Evolutionary conservation across 1,139 yeast genomes (phyloP).

Genomic region (Citeromyces hawaiiensis): DNA sequence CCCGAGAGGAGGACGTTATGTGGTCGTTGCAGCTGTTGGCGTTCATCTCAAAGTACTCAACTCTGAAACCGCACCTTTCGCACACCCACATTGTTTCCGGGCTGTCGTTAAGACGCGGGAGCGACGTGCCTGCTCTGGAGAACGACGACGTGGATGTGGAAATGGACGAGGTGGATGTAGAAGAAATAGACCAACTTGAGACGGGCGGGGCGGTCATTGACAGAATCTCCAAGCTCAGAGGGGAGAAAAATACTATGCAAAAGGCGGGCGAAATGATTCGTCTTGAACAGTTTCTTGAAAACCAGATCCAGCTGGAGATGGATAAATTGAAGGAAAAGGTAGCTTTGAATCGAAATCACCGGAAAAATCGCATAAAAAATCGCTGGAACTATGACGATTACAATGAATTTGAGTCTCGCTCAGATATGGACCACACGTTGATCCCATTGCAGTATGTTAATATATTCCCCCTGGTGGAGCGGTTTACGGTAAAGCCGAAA

Average conservation of each 20-base stretch:
- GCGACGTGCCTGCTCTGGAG: slow-evolving; percentile 2
- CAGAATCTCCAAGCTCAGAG: not conserved
- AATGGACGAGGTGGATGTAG: not conserved
- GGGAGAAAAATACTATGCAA: slow-evolving; percentile 8
- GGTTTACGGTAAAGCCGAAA: slow-evolving; percentile 63
- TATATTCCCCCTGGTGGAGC: slow-evolving; percentile 82
- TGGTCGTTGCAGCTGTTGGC: slow-evolving; percentile 91
- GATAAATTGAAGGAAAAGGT: slow-evolving; percentile 11
- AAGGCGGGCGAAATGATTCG: slow-evolving; percentile 14
- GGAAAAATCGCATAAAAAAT: slow-evolving; percentile 7
- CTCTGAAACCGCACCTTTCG: slow-evolving; percentile 61
- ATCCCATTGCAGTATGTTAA: slow-evolving; percentile 46
- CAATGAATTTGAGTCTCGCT: slow-evolving; percentile 21
- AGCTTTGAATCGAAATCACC: slow-evolving; percentile 15
- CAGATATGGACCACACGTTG: slow-evolving; percentile 33
- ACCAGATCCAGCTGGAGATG: slow-evolving; percentile 14
- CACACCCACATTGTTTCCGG: slow-evolving; percentile 50
- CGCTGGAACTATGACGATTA: slow-evolving; percentile 51
- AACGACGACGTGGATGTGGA: slow-evolving; percentile 3
- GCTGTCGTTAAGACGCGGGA: slow-evolving; percentile 26
- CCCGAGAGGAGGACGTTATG: slow-evolving; percentile 84
- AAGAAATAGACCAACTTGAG: slow-evolving; percentile 1
- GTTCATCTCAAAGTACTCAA: slow-evolving; percentile 83
- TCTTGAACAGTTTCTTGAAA: slow-evolving; percentile 12
- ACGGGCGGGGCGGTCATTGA: not conserved